Base-by-base conservation (phyloP, 2,329 filamentous ascomycete species). In the Cladophialophora psammophila region DNA sequence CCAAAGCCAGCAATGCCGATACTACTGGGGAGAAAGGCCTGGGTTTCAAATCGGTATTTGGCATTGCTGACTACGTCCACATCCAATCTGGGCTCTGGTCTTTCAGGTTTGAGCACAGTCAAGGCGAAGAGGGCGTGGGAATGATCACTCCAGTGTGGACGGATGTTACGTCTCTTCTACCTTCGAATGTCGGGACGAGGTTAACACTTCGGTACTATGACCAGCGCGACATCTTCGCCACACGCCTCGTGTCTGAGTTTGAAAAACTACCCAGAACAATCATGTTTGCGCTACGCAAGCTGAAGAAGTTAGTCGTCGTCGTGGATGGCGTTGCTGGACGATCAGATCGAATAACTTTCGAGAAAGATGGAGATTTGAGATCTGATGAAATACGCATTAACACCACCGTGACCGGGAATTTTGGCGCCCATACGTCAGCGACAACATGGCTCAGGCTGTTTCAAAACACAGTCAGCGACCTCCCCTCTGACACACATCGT, bases 21-120 rank as follows among this genome's bases (percentile, higher is more conserved):
- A 75, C 72, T 67, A 76, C 76, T 40, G 76, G 76, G 1, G 76
- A 78, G 52, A 79, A 78, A 65, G 77, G 76, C 1, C 75, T 78
- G 59, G 77, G 77, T 7, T 78, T 79, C 67, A 79, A 78, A 64
- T 78, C 76, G 4, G 75, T 79, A 3, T 79, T 79, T 64, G 75
- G 73, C 52, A 73, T 77, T 26, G 77, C 77, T 15, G 60, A 67
- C 50, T 60, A 42, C 36, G 69, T 69, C 18, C 64, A 67, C 42
- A 67, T 71, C 58, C 54, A 67, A 59, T 69, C 66, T 8, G 64
- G 67, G 4, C 20, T 52, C 26, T 74, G 67, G 52, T 70, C 70
- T 34, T 73, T 74, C 66, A 65, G 66, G 20, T 71, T 74, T 63
- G 48, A 67, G 18, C 69, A 69, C 31, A 63, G 60, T 31, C 26